These are phyloP conservation scores for Candida maesae DNA, from an alignment of 805 yeast species.

Conservation along the genomic window DNA sequence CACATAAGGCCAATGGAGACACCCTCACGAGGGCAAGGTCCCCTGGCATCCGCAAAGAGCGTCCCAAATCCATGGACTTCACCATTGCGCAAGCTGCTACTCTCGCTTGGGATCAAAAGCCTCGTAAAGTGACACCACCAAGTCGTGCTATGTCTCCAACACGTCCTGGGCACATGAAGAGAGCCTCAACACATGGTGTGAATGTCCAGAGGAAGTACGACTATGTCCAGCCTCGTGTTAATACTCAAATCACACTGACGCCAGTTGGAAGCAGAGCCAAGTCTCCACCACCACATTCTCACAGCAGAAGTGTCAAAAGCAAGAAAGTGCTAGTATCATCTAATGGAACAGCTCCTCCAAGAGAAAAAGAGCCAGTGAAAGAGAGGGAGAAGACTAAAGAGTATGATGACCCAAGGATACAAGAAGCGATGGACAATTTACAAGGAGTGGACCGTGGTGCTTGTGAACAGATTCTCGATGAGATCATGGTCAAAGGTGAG, in stretches of 20 bases:
- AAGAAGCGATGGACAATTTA: conserved; percentile 31
- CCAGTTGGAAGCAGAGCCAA: conserved; percentile 9
- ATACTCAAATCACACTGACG: conserved; percentile 26
- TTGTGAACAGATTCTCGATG: conserved; percentile 81
- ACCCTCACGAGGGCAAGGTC: conserved; percentile 10
- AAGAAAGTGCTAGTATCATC: conserved; percentile 8
- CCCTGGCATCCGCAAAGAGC: conserved; percentile 11
- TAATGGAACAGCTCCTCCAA: too few relatives aligned
- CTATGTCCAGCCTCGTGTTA: conserved; percentile 25
- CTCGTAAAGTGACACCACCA: conserved; percentile 14
- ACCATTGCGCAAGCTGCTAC: conserved; percentile 25
- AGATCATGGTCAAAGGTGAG: conserved; percentile 85
- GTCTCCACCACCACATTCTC: conserved; percentile 9
- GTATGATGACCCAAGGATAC: conserved; percentile 21
- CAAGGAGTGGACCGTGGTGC: conserved; percentile 75
- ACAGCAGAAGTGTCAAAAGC: conserved; percentile 1
- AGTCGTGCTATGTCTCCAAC: conserved; percentile 15
- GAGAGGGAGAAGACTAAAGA: conserved; percentile 5
- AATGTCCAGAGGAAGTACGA: conserved; percentile 18
- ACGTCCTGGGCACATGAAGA: conserved; percentile 1
- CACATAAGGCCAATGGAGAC: conserved; percentile 4
- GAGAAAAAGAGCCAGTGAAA: too few relatives aligned
- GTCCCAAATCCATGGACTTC: conserved; percentile 26
- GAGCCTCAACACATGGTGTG: not conserved
- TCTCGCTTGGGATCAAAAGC: conserved; percentile 26